Percentiles rank a stretch among this genome's conserved stretches.
These are phyloP conservation scores for Sindora glabra DNA, from an alignment of 306 rosid species.

Conservation along the genomic window DNA sequence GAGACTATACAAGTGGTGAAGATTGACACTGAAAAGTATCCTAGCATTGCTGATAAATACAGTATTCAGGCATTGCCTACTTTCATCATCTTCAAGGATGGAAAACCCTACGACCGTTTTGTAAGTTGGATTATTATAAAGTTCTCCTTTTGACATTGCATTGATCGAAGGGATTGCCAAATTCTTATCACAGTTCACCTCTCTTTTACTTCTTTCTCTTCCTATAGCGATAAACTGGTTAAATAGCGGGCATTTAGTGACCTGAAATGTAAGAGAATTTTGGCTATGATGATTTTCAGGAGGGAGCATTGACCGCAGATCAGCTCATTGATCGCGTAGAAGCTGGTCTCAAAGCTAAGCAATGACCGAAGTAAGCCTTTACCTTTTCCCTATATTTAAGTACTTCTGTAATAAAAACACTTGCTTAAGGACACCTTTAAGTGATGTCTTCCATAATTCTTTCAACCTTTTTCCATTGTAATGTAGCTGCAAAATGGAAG, in stretches of 20 bases:
- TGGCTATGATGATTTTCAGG: constrained; percentile 38
- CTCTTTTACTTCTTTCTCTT: not conserved
- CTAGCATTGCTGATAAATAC: constrained; percentile 71
- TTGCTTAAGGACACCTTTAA: not conserved
- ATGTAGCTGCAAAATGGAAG: not conserved
- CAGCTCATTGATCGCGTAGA: constrained; percentile 73
- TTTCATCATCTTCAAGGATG: constrained; percentile 83
- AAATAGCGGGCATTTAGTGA: not conserved
- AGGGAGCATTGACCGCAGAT: constrained; percentile 75
- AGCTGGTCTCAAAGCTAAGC: constrained; percentile 53
- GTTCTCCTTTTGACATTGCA: too few relatives aligned
- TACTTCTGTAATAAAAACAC: not conserved
- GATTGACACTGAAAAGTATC: constrained; percentile 93
- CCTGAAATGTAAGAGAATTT: not conserved
- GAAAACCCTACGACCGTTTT: constrained; percentile 66
- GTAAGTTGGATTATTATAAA: constrained; percentile 45
- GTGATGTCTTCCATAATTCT: not conserved
- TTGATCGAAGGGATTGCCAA: too few relatives aligned
- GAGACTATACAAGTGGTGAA: constrained; percentile 73
- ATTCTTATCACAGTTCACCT: not conserved
- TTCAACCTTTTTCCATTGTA: constrained; percentile 5
- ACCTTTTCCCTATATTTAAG: not conserved
- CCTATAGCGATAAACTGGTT: not conserved
- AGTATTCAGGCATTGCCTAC: constrained; percentile 81
- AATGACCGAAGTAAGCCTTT: constrained; percentile 41